Evolutionary conservation across 2,329 filamentous ascomycete genomes (phyloP).

Genomic region (Plectosphaerella plurivora): DNA sequence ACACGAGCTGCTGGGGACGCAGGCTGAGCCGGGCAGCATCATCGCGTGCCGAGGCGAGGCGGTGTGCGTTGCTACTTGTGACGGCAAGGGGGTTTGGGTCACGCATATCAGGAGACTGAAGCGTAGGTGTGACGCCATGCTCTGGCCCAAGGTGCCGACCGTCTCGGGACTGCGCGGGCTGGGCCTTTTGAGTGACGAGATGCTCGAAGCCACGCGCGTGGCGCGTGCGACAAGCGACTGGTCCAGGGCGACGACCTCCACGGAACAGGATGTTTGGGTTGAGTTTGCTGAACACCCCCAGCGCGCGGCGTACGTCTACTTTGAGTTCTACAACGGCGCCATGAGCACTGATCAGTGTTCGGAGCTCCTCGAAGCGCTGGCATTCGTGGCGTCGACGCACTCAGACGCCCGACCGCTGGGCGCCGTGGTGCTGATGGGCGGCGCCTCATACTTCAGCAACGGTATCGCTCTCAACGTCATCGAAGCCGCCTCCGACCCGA

Average conservation of each 20-base stretch:
- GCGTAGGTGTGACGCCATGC: constrained; percentile 26
- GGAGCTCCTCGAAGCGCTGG: constrained; percentile 28
- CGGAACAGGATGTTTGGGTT: constrained; percentile 34
- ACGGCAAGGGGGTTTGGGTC: constrained; percentile 35
- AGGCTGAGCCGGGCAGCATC: constrained; percentile 18
- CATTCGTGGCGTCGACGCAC: constrained; percentile 24
- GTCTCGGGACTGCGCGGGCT: constrained; percentile 26
- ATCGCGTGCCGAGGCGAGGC: constrained; percentile 29
- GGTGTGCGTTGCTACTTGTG: constrained; percentile 30
- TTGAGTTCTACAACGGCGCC: constrained; percentile 38
- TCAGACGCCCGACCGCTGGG: constrained; percentile 20
- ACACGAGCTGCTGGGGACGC: constrained; percentile 2
- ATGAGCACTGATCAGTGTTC: constrained; percentile 34
- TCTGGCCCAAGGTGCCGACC: constrained; percentile 37
- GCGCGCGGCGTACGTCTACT: constrained; percentile 32
- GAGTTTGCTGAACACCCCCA: constrained; percentile 23
- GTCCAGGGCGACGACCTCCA: constrained; percentile 18
- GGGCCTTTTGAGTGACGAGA: constrained; percentile 19
- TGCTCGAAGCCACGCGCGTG: constrained; percentile 10
- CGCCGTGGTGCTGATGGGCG: constrained; percentile 33
- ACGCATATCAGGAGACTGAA: constrained; percentile 33
- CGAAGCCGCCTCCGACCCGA: constrained; percentile 29
- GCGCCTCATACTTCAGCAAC: constrained; percentile 35
- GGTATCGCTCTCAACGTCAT: constrained; percentile 39
- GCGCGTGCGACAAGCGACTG: constrained; percentile 18